Evolutionary conservation across 768 basidiomycete species (phyloP).

Genomic region (Phlegmacium glaucopus): DNA sequence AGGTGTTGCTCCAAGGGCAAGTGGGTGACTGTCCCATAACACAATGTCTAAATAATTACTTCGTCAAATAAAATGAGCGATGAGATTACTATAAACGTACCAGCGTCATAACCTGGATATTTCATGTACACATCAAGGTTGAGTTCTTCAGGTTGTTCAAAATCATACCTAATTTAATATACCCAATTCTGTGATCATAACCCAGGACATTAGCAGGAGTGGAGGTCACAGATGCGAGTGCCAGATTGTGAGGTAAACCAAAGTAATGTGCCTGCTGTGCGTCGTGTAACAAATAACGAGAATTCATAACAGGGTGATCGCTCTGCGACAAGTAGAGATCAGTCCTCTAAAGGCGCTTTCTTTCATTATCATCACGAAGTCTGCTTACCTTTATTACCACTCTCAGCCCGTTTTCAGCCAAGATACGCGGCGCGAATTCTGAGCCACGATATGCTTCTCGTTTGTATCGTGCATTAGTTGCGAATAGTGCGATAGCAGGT

Average conservation of each 20-base stretch:
- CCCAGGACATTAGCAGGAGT: slow-evolving; percentile 72
- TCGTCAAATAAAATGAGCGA: background rate
- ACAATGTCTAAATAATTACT: slow-evolving; percentile 48
- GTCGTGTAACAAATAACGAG: slow-evolving; percentile 70
- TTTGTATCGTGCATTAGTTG: slow-evolving; percentile 56
- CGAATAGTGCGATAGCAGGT: slow-evolving; percentile 75
- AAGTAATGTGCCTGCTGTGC: slow-evolving; percentile 78
- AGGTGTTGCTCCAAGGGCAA: slow-evolving; percentile 75
- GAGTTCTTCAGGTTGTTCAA: background rate
- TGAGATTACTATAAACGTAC: slow-evolving; percentile 21
- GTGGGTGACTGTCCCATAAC: slow-evolving; percentile 75
- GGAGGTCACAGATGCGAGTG: slow-evolving; percentile 67
- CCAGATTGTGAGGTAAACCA: slow-evolving; percentile 61
- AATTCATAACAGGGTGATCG: slow-evolving; percentile 60
- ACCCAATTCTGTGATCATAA: slow-evolving; percentile 73
- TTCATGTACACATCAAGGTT: background rate
- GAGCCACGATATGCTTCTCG: slow-evolving; percentile 78
- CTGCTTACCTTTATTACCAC: slow-evolving; percentile 68
- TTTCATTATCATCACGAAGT: slow-evolving; percentile 58
- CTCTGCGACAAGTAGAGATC: slow-evolving; percentile 35
- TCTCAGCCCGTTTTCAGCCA: slow-evolving; percentile 64
- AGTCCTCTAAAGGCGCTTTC: slow-evolving; percentile 19
- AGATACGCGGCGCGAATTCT: slow-evolving; percentile 70
- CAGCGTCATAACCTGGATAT: slow-evolving; percentile 63
- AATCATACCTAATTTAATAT: slow-evolving; percentile 46